Conservation (phyloP, 129 eudicot species). For the Centella asiatica region DNA sequence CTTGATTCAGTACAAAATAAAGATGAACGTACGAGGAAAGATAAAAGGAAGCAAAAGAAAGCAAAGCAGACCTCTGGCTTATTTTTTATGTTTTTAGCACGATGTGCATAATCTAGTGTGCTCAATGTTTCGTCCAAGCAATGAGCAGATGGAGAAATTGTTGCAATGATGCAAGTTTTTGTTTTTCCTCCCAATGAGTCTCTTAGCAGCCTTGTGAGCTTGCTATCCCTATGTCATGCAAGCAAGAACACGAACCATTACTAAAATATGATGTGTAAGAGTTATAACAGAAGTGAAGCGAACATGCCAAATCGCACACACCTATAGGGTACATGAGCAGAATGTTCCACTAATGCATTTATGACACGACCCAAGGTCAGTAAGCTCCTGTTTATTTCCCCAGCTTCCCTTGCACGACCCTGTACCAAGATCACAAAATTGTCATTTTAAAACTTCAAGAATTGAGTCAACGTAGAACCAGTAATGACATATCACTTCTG, state of each 20-base stretch:
- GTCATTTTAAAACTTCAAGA: not conserved
- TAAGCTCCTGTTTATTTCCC: conserved; percentile 87
- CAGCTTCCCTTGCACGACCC: conserved; percentile 91
- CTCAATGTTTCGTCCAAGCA: conserved; percentile 87
- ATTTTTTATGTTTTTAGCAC: conserved; percentile 84
- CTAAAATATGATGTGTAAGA: not conserved
- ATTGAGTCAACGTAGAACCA: not conserved
- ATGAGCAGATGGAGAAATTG: conserved; percentile 74
- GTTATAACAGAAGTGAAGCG: conserved; percentile 1
- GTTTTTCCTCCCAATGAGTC: conserved; percentile 93
- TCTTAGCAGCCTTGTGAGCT: conserved; percentile 75
- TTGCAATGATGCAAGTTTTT: conserved; percentile 85
- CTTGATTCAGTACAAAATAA: conserved; percentile 10
- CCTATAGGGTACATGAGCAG: conserved; percentile 80
- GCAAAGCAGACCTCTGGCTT: conserved; percentile 66
- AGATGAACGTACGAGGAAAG: not conserved
- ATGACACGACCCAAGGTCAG: conserved; percentile 83
- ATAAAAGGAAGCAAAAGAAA: conserved; percentile 6
- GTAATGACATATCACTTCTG: no score
- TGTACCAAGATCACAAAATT: conserved; percentile 18
- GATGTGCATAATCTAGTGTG: conserved; percentile 81
- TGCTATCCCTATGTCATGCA: conserved; percentile 58
- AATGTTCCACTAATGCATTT: conserved; percentile 78
- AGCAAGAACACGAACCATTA: not conserved
- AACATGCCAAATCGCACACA: conserved; percentile 17